Conservation (phyloP, 139 green algal species). For the Closterium sp. region DNA sequence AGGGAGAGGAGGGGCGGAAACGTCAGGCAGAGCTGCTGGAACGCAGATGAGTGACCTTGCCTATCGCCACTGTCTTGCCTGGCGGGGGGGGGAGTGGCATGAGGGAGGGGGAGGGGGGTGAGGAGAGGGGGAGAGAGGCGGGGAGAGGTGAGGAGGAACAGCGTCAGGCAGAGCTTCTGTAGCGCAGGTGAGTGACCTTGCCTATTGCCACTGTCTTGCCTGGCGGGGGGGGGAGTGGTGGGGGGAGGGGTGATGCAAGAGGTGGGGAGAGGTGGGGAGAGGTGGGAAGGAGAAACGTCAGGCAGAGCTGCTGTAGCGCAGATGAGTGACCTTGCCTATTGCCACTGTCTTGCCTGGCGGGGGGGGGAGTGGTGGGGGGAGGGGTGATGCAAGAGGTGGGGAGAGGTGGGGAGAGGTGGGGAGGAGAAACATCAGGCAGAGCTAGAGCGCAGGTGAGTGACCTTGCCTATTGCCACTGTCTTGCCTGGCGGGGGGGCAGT, state of each 20-base stretch:
- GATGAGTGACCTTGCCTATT: conserved; percentile 57
- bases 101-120: too few relatives aligned
- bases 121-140: background rate
- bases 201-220: conserved; percentile 62
- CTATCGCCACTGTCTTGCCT: conserved; percentile 62
- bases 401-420: background rate
- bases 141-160: background rate
- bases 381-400: background rate
- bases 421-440: background rate
- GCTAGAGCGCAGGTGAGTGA: conserved; percentile 21
- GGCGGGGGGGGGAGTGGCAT: background rate
- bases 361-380: too few relatives aligned
- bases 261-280: background rate
- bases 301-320: background rate
- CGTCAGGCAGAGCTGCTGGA: background rate
- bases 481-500: conserved; percentile 16
- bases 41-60: conserved; percentile 50
- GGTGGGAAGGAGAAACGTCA: too few relatives aligned
- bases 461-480: conserved; percentile 65
- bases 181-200: conserved; percentile 49
- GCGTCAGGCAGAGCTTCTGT: background rate
- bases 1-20: background rate
- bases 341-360: conserved; percentile 57
- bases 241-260: background rate
- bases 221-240: background rate